phyloP scores from a whole-genome alignment of 352 stramenopile genomes.

The Plasmopara muralis region DNA sequence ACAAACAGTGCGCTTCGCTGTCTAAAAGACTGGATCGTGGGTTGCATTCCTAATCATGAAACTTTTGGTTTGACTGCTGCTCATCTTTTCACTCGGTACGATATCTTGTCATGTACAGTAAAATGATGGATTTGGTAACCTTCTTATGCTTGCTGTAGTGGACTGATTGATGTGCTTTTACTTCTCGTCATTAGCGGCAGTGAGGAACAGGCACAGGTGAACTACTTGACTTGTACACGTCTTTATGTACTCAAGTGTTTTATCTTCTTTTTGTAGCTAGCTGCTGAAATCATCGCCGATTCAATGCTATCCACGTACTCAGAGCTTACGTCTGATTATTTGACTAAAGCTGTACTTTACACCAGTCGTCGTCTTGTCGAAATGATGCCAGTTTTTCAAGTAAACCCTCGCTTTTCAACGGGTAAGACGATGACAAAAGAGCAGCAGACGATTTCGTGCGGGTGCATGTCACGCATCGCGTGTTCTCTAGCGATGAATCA shows the following conservation, averaged over 20 bases:
- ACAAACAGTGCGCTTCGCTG: slow-evolving; percentile 43
- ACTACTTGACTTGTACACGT: not conserved
- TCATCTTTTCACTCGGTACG: slow-evolving; percentile 33
- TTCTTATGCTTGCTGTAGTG: slow-evolving; percentile 13
- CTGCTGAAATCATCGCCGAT: slow-evolving; percentile 55
- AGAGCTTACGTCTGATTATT: slow-evolving; percentile 10
- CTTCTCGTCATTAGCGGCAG: slow-evolving; percentile 20
- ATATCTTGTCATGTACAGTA: not conserved
- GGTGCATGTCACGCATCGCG: slow-evolving; percentile 36
- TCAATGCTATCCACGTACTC: slow-evolving; percentile 35
- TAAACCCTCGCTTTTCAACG: slow-evolving; percentile 1
- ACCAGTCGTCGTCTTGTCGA: slow-evolving; percentile 21
- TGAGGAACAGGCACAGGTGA: slow-evolving; percentile 43
- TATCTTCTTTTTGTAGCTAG: slow-evolving; percentile 30
- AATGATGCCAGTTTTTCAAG: slow-evolving; percentile 20
- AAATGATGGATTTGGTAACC: not conserved
- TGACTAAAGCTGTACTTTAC: slow-evolving; percentile 29
- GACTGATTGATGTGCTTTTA: slow-evolving; percentile 39
- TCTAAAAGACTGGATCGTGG: slow-evolving; percentile 58
- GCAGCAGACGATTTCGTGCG: slow-evolving; percentile 22
- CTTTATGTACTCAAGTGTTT: not conserved
- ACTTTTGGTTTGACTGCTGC: slow-evolving; percentile 42
- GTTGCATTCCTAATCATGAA: slow-evolving; percentile 39
- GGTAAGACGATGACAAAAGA: slow-evolving; percentile 15
- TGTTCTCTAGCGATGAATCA: slow-evolving; percentile 46